Evolutionary conservation across 257 asterid species (phyloP).

Genomic region (Leonotis leonurus): DNA sequence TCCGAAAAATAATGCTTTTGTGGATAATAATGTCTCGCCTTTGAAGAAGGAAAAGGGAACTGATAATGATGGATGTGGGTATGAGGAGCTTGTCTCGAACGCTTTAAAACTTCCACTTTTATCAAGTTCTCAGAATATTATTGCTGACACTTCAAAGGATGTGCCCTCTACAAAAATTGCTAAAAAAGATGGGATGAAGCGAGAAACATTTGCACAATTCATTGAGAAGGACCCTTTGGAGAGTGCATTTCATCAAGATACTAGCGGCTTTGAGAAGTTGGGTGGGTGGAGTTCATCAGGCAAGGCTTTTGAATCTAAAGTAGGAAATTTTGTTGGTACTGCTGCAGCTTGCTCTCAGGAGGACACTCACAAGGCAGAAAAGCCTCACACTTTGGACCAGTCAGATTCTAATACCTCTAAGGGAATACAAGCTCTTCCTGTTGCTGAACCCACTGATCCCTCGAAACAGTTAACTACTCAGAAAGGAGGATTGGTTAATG

Average conservation of each 20-base stretch:
- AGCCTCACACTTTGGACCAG: constrained; percentile 30
- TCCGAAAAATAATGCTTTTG: constrained; percentile 18
- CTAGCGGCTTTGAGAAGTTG: constrained; percentile 37
- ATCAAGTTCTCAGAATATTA: constrained; percentile 33
- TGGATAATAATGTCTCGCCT: constrained; percentile 26
- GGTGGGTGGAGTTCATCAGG: too few relatives aligned
- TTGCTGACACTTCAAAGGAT: constrained; percentile 34
- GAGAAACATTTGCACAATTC: constrained; percentile 23
- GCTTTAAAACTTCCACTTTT: constrained; percentile 85
- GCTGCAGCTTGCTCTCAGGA: too few relatives aligned
- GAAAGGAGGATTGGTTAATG: constrained; percentile 31
- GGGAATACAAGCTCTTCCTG: constrained; percentile 29
- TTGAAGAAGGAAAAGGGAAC: constrained; percentile 51
- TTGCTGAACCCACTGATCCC: constrained; percentile 27
- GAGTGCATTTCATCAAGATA: constrained; percentile 30
- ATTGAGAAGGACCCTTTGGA: constrained; percentile 39
- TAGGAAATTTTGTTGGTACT: constrained; percentile 26
- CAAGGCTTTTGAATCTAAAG: constrained; percentile 45
- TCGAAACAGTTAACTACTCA: constrained; percentile 31
- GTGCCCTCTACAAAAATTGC: constrained; percentile 5
- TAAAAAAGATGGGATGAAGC: constrained; percentile 26
- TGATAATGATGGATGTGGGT: constrained; percentile 39
- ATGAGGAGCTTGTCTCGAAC: constrained; percentile 73
- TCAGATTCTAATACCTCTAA: constrained; percentile 31
- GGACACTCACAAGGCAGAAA: constrained; percentile 47